Percentiles rank a stretch among this genome's conserved stretches.
Evolutionary conservation across 257 asterid genomes (phyloP).

Genomic region (Perilla frutescens): DNA sequence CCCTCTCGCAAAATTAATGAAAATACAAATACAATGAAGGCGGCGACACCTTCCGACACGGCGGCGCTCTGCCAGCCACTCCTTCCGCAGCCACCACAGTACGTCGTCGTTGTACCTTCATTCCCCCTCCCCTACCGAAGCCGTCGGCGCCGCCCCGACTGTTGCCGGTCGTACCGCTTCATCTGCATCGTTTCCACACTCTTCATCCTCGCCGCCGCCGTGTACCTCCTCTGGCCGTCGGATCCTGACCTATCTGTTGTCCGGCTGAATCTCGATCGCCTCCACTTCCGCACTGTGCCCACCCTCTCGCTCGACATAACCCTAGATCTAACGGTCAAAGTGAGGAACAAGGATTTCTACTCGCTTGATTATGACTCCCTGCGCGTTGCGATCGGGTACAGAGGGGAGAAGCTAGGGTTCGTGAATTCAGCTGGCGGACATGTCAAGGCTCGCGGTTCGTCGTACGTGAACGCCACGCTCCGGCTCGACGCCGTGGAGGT

Average conservation of each 20-base stretch:
- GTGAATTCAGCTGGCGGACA: conserved; percentile 64
- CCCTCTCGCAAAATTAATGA: not conserved
- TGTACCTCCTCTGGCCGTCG: conserved; percentile 78
- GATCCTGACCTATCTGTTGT: conserved; percentile 71
- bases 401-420: conserved; percentile 70
- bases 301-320: conserved; percentile 59
- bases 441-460: conserved; percentile 62
- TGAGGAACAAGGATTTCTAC: conserved; percentile 73
- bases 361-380: conserved; percentile 63
- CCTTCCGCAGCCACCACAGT: conserved; percentile 50
- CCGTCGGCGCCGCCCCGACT: conserved; percentile 44
- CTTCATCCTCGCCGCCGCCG: conserved; percentile 54
- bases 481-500: conserved; percentile 64
- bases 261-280: conserved; percentile 57
- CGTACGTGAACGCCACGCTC: conserved; percentile 69
- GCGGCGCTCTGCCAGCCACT: conserved; percentile 58
- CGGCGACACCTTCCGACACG: conserved; percentile 46
- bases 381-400: conserved; percentile 59
- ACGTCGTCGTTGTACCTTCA: conserved; percentile 60
- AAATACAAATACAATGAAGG: conserved; percentile 40
- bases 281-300: conserved; percentile 58
- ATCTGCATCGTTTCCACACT: conserved; percentile 43
- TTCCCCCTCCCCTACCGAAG: conserved; percentile 45
- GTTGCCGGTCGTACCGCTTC: conserved; percentile 36
- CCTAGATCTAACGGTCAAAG: conserved; percentile 63